phyloP scores from a whole-genome alignment of 345 rosid species.

The Mangifera indica region DNA sequence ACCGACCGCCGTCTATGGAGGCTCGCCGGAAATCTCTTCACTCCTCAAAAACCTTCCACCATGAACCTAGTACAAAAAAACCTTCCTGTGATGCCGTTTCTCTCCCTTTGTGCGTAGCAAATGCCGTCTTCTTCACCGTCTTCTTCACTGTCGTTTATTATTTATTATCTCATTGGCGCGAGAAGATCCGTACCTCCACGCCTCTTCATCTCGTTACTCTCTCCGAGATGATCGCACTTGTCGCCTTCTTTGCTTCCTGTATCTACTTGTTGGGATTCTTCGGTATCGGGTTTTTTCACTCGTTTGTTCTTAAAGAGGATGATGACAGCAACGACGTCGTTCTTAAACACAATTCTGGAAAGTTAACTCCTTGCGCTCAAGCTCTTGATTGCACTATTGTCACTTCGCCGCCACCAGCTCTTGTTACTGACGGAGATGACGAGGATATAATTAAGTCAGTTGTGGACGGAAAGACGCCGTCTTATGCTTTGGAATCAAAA shows the following conservation, averaged over 20 bases:
- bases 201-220: conserved; percentile 57
- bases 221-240: conserved; percentile 55
- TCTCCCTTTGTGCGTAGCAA: conserved; percentile 50
- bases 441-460: conserved; percentile 53
- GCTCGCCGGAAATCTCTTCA: conserved; percentile 23
- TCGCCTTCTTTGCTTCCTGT: conserved; percentile 53
- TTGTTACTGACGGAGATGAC: conserved; percentile 37
- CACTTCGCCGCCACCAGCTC: background rate
- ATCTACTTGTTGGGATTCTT: conserved; percentile 63
- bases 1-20: conserved; percentile 23
- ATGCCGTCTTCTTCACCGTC: conserved; percentile 57
- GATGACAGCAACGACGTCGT: conserved; percentile 38
- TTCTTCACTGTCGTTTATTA: conserved; percentile 67
- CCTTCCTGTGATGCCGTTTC: conserved; percentile 48
- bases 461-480: conserved; percentile 48
- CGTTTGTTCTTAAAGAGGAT: conserved; percentile 44
- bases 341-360: conserved; percentile 36
- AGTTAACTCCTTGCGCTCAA: conserved; percentile 43
- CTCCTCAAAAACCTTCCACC: background rate
- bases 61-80: conserved; percentile 16
- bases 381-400: conserved; percentile 39
- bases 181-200: conserved; percentile 64
- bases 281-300: conserved; percentile 65
- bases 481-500: conserved; percentile 59
- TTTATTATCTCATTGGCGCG: conserved; percentile 68